Conservation (phyloP, 202 grass and related monocot genomes). For the Elaeis oleifera region DNA sequence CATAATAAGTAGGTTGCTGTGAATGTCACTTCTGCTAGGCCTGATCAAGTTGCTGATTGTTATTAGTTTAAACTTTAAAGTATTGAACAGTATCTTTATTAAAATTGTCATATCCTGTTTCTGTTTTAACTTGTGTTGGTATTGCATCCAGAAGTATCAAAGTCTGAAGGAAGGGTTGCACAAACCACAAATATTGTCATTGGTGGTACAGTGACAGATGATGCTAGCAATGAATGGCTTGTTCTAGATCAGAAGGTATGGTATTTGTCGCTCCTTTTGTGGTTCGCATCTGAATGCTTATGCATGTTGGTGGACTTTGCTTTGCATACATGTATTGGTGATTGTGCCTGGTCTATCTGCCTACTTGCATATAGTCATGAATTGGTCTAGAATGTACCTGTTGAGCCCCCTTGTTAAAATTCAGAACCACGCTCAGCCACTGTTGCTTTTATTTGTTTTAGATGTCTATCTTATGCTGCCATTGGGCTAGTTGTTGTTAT, state of each 20-base stretch:
- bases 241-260: constrained; percentile 85
- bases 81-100: neutral
- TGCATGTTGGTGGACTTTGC: too few relatives aligned
- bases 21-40: neutral
- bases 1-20: neutral
- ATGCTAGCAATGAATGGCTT: constrained; percentile 90
- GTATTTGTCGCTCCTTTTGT: neutral
- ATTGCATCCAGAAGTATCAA: constrained; percentile 69
- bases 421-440: too few relatives aligned
- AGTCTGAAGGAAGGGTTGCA: constrained; percentile 82
- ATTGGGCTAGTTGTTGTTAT: too few relatives aligned
- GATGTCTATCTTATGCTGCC: too few relatives aligned
- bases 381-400: too few relatives aligned
- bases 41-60: neutral
- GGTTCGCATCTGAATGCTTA: too few relatives aligned
- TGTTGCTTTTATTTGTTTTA: too few relatives aligned
- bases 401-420: too few relatives aligned
- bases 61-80: neutral
- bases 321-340: too few relatives aligned
- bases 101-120: constrained; percentile 2
- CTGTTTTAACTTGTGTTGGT: constrained; percentile 3
- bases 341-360: too few relatives aligned
- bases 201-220: constrained; percentile 84
- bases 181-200: constrained; percentile 96
- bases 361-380: too few relatives aligned